Conservation (phyloP, 2,329 filamentous ascomycete species). For the Trichophyton equinum region DNA sequence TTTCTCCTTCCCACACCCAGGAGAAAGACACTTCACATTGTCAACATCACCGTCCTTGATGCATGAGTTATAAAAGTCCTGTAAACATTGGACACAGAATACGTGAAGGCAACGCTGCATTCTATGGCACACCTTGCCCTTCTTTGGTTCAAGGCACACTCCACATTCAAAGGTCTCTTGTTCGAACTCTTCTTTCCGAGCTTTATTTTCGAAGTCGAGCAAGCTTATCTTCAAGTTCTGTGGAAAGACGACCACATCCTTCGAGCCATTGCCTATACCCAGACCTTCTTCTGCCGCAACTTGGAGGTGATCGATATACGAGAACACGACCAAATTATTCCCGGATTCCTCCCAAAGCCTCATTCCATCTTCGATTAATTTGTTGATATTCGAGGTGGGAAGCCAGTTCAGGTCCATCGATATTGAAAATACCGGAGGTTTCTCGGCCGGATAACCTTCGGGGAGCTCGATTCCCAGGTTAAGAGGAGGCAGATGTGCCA, state of each 20-base stretch:
- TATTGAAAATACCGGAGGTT: conserved; percentile 40
- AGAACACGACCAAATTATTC: conserved; percentile 43
- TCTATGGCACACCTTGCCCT: conserved; percentile 66
- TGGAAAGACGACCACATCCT: conserved; percentile 37
- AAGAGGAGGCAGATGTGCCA: conserved; percentile 47
- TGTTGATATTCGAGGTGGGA: conserved; percentile 31
- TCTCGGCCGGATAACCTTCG: conserved; percentile 42
- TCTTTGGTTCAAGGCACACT: conserved; percentile 84
- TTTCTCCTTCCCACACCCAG: conserved; percentile 56
- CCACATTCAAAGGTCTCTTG: conserved; percentile 77
- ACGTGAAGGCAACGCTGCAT: conserved; percentile 79
- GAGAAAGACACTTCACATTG: conserved; percentile 66
- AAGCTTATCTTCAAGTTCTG: conserved; percentile 52
- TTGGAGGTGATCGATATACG: conserved; percentile 49
- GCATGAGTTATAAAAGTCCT: conserved; percentile 78
- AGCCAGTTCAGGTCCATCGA: conserved; percentile 43
- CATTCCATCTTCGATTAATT: conserved; percentile 36
- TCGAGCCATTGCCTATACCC: conserved; percentile 31
- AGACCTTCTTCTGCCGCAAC: conserved; percentile 46
- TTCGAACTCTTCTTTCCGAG: conserved; percentile 63
- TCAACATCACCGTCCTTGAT: conserved; percentile 75
- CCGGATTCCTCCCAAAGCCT: conserved; percentile 50
- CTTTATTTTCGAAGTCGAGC: conserved; percentile 64
- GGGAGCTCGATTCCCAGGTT: conserved; percentile 42
- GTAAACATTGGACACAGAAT: conserved; percentile 77